Percentiles rank a stretch among this genome's conserved stretches.
phyloP scores from a whole-genome alignment of 2,329 filamentous ascomycete genomes.

The Magnaporthiopsis rhizophila region DNA sequence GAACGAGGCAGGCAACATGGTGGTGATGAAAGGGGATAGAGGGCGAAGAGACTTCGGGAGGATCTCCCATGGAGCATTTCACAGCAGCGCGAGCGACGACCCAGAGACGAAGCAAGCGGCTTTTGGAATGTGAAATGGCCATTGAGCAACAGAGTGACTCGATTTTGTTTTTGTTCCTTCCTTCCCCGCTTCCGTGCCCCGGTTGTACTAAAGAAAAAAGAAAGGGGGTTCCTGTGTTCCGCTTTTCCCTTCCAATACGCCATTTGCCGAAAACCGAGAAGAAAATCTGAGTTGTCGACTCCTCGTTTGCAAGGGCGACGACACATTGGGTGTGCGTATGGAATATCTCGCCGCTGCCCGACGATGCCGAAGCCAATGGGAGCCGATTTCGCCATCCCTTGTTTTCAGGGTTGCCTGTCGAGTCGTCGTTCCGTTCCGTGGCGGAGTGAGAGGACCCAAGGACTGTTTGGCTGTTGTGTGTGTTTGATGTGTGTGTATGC shows the following conservation, averaged over 20 bases:
- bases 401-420: not conserved
- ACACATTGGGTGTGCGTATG: not conserved
- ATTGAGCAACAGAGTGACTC: constrained; percentile 45
- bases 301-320: not conserved
- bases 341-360: constrained; percentile 2
- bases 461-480: not conserved
- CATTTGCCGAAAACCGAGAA: constrained; percentile 1
- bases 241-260: not conserved
- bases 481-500: constrained; percentile 7
- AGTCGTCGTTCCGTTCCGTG: constrained; percentile 1
- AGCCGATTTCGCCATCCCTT: constrained; percentile 5
- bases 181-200: constrained; percentile 10
- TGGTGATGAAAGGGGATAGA: constrained; percentile 3
- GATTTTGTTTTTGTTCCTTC: constrained; percentile 29
- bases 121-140: constrained; percentile 57
- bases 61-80: constrained; percentile 71
- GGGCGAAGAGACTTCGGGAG: constrained; percentile 52
- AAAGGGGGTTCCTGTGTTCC: constrained; percentile 5
- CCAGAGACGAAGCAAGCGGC: constrained; percentile 14
- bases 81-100: constrained; percentile 32
- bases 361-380: constrained; percentile 7
- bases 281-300: constrained; percentile 3
- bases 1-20: not conserved
- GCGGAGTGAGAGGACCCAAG: not conserved
- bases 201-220: constrained; percentile 13